Percentiles rank a stretch among this genome's conserved stretches.
Evolutionary conservation across 164 flowering plant species (phyloP).

Genomic region (Magnolia changhungtana): DNA sequence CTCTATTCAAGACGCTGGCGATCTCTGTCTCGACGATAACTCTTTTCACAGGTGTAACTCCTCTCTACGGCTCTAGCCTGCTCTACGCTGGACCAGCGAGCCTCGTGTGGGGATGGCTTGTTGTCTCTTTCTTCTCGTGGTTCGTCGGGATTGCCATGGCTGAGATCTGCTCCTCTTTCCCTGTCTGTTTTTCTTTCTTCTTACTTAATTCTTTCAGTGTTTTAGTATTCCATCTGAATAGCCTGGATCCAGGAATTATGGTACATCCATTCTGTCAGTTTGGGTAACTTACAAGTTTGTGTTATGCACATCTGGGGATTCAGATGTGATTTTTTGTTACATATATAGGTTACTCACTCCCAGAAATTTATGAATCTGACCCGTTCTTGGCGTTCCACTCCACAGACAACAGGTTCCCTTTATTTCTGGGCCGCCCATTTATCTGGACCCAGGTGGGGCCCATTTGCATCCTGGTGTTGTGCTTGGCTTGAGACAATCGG

Average conservation of each 20-base stretch:
- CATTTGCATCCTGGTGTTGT: conserved; percentile 17
- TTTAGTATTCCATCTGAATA: background rate
- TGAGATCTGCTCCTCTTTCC: conserved; percentile 78
- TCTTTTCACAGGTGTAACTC: conserved; percentile 64
- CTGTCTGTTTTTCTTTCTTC: conserved; percentile 23
- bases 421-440: conserved; percentile 63
- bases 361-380: too few species aligned
- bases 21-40: conserved; percentile 64
- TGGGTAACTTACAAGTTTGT: too few species aligned
- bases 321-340: too few species aligned
- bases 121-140: conserved; percentile 71
- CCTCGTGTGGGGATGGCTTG: conserved; percentile 72
- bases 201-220: background rate
- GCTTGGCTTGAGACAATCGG: conserved; percentile 47
- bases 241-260: background rate
- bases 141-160: conserved; percentile 78
- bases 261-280: background rate
- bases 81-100: conserved; percentile 63
- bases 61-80: conserved; percentile 64
- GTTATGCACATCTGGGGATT: too few species aligned
- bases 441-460: conserved; percentile 43
- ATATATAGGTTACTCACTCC: too few species aligned
- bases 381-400: background rate
- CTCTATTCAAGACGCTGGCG: conserved; percentile 59
- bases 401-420: conserved; percentile 65